phyloP scores from a whole-genome alignment of 2,329 filamentous ascomycete genomes.

The Aspergillus sp. region DNA sequence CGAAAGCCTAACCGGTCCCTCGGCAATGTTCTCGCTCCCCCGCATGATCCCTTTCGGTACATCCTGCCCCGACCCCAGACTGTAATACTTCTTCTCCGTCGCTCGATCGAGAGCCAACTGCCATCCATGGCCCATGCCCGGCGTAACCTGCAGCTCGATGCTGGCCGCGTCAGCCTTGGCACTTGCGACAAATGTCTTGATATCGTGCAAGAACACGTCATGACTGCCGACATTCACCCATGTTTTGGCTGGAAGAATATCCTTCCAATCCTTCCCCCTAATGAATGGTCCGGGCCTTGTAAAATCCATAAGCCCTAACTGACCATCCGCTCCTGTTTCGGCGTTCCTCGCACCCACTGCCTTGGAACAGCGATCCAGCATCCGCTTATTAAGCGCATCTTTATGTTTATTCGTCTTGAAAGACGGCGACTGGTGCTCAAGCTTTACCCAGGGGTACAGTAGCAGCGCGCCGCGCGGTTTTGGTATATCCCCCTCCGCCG shows the following conservation, averaged over 20 bases:
- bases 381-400: not conserved
- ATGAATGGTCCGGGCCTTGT: not conserved
- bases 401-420: not conserved
- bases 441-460: constrained; percentile 1
- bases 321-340: not conserved
- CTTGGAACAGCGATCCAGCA: not conserved
- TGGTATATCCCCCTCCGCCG: not conserved
- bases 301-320: not conserved
- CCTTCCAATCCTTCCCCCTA: not conserved
- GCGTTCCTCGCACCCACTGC: no score
- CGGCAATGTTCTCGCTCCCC: not conserved
- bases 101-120: not conserved
- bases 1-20: no score
- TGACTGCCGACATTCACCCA: not conserved
- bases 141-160: not conserved
- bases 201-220: not conserved
- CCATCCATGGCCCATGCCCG: not conserved
- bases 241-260: not conserved
- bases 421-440: not conserved
- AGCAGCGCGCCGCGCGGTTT: not conserved
- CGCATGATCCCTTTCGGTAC: not conserved
- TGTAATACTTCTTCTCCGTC: not conserved
- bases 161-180: not conserved
- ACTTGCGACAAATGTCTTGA: not conserved
- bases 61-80: not conserved